phyloP scores from a whole-genome alignment of 108 stramenopile species.

The Fragilariopsis cylindrus region DNA sequence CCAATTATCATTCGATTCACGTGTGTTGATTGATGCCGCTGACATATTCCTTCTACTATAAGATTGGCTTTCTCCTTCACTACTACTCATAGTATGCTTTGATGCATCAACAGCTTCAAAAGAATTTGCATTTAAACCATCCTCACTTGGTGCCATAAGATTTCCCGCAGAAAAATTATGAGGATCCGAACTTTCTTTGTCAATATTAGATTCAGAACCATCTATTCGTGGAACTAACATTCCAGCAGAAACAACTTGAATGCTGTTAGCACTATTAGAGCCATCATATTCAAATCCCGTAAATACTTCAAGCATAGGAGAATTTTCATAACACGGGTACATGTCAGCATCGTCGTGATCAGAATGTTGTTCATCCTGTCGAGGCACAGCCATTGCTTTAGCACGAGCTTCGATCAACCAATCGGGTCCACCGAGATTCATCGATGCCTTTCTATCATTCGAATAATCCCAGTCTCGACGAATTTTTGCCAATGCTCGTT shows the following conservation, averaged over 20 bases:
- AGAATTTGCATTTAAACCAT: background rate
- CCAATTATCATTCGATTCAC: background rate
- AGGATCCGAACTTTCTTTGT: background rate
- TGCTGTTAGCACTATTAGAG: background rate
- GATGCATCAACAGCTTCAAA: background rate
- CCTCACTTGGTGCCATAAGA: background rate
- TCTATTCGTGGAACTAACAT: background rate
- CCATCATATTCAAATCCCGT: background rate
- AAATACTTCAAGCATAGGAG: background rate
- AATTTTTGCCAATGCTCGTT: conserved; percentile 2
- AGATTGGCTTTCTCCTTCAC: background rate
- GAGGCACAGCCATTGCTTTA: conserved; percentile 33
- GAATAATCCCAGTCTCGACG: conserved; percentile 33
- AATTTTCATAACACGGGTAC: background rate
- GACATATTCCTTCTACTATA: background rate
- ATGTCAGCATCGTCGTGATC: conserved; percentile 12
- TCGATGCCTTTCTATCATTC: conserved; percentile 37
- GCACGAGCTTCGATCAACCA: conserved; percentile 50
- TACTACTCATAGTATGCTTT: background rate
- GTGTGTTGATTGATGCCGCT: background rate
- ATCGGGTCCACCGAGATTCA: conserved; percentile 32
- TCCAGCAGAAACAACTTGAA: background rate
- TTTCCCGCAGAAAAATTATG: background rate
- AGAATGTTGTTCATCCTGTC: background rate
- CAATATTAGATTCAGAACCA: background rate